Percentiles rank a stretch among this genome's conserved stretches.
Conservation (phyloP, 768 basidiomycete species). For the Psilocybe azurescens region DNA sequence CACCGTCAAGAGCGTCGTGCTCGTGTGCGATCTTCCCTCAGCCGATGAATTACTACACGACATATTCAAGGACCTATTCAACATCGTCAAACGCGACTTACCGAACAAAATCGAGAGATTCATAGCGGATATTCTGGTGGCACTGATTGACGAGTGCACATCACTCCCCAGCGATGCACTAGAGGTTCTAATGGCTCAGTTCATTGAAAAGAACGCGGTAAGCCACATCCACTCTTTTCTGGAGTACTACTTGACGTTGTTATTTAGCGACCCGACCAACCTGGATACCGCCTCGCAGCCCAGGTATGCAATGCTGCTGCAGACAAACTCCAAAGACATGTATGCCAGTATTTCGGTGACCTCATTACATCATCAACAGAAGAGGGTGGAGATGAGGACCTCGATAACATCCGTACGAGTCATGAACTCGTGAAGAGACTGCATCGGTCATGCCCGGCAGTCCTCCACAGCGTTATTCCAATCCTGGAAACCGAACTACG, state of each 20-base stretch:
- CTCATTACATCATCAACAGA: conserved; percentile 54
- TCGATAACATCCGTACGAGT: conserved; percentile 71
- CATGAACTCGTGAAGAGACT: conserved; percentile 89
- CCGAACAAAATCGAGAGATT: conserved; percentile 84
- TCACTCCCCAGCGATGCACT: conserved; percentile 80
- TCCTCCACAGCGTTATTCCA: conserved; percentile 90
- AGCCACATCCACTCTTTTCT: conserved; percentile 5
- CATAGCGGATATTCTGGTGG: conserved; percentile 88
- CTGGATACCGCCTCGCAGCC: conserved; percentile 82
- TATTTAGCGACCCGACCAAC: conserved; percentile 67
- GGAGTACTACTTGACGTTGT: conserved; percentile 9
- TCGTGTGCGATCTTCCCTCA: conserved; percentile 90
- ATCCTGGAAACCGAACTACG: conserved; percentile 91
- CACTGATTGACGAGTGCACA: conserved; percentile 86
- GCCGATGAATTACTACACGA: conserved; percentile 85
- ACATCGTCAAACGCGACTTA: conserved; percentile 72
- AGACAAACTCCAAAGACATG: conserved; percentile 87
- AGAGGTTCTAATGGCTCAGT: conserved; percentile 84
- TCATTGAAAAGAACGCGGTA: conserved; percentile 79
- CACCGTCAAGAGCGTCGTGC: conserved; percentile 92
- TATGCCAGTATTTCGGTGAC: conserved; percentile 93
- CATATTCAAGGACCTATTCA: conserved; percentile 85
- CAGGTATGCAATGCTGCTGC: conserved; percentile 84
- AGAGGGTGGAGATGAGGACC: conserved; percentile 62
- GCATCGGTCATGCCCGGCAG: conserved; percentile 76